phyloP scores from a whole-genome alignment of 2,329 filamentous ascomycete species.

The Cladosporium sp. region DNA sequence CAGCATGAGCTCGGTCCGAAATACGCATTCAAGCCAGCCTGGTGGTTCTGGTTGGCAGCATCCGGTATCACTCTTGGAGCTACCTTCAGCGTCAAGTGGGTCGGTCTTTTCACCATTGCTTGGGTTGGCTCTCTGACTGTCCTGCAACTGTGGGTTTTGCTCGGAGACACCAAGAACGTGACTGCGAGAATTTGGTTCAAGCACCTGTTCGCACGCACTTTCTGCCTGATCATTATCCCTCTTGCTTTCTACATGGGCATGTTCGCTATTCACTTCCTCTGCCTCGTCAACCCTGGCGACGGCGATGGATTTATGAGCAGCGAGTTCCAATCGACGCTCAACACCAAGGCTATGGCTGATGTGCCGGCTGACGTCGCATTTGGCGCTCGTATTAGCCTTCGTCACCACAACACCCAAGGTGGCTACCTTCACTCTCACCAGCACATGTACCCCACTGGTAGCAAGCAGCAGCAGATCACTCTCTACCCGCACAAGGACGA shows the following conservation, averaged over 20 bases:
- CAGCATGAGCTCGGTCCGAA: constrained; percentile 89
- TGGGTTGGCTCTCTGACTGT: constrained; percentile 92
- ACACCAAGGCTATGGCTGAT: constrained; percentile 94
- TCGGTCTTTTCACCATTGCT: constrained; percentile 95
- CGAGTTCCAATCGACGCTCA: constrained; percentile 95
- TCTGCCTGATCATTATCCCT: constrained; percentile 89
- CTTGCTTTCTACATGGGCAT: constrained; percentile 89
- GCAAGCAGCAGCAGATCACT: constrained; percentile 98
- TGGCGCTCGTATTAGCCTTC: constrained; percentile 78
- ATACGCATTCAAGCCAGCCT: constrained; percentile 80
- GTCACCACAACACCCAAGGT: constrained; percentile 95
- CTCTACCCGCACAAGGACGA: constrained; percentile 98
- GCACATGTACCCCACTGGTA: constrained; percentile 96
- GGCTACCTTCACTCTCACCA: constrained; percentile 95
- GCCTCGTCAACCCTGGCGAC: constrained; percentile 89
- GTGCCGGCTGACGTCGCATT: constrained; percentile 88
- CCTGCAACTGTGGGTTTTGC: constrained; percentile 89
- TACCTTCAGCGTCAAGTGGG: constrained; percentile 97
- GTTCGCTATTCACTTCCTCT: constrained; percentile 95
- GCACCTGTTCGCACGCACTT: constrained; percentile 84
- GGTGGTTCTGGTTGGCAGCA: constrained; percentile 96
- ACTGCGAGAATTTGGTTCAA: constrained; percentile 82
- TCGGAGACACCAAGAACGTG: constrained; percentile 83
- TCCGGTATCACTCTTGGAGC: constrained; percentile 85
- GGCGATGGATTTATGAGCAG: constrained; percentile 99